Percentiles rank a stretch among this genome's conserved stretches.
phyloP scores from a whole-genome alignment of 768 basidiomycete genomes.

The Sporobolomyces pararoseus region DNA sequence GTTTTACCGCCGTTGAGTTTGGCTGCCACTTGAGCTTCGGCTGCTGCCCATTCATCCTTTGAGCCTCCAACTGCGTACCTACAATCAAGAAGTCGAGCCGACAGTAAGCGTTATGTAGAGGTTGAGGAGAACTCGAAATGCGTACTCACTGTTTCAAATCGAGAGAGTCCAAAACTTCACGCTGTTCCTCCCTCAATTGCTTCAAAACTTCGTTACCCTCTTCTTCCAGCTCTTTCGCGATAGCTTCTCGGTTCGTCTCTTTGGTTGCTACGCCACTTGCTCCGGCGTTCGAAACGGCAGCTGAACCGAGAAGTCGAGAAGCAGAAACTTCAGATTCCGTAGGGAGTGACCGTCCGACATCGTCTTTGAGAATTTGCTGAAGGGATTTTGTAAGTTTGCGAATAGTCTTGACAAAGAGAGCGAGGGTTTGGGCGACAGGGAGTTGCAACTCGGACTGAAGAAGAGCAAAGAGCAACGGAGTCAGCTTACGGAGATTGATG shows the following conservation, averaged over 20 bases:
- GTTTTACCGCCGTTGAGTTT: slow-evolving; percentile 12
- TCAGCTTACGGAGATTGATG: not conserved
- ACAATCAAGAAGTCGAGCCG: not conserved
- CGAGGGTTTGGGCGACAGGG: slow-evolving; percentile 79
- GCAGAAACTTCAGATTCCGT: slow-evolving; percentile 21
- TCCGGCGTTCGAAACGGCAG: not conserved
- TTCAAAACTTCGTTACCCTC: slow-evolving; percentile 67
- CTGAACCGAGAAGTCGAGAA: not conserved
- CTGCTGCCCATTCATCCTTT: slow-evolving; percentile 40
- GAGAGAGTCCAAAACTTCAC: slow-evolving; percentile 79
- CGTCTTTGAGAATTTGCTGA: slow-evolving; percentile 46
- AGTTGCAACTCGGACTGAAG: slow-evolving; percentile 70
- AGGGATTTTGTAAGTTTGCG: slow-evolving; percentile 64
- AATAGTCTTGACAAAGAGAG: slow-evolving; percentile 84
- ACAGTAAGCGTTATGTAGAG: too few species aligned
- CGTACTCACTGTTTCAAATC: slow-evolving; percentile 76
- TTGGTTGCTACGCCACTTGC: slow-evolving; percentile 17
- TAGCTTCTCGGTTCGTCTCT: slow-evolving; percentile 42
- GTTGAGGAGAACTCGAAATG: not conserved
- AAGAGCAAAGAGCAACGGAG: not conserved
- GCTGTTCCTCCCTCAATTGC: slow-evolving; percentile 57
- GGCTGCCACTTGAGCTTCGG: slow-evolving; percentile 40
- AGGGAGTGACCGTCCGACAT: slow-evolving; percentile 39
- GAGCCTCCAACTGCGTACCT: slow-evolving; percentile 39
- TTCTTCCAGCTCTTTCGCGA: slow-evolving; percentile 69